Evolutionary conservation across 345 rosid species (phyloP).

Genomic region (Atalantia buxifolia): DNA sequence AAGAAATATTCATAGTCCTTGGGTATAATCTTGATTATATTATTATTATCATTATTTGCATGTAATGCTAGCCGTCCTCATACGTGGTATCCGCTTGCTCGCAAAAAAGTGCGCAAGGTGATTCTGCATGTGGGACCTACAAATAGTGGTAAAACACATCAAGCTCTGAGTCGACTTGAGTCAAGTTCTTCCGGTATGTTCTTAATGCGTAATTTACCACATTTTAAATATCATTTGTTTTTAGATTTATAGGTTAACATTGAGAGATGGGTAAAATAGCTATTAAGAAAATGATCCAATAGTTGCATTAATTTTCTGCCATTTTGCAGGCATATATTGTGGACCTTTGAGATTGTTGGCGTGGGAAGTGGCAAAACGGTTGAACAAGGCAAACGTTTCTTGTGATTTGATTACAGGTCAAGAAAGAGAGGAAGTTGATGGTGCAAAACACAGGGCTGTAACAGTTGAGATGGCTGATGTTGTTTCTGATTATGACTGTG

Average conservation of each 20-base stretch:
- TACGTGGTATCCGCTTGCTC: slow-evolving; percentile 82
- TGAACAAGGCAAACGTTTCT: slow-evolving; percentile 83
- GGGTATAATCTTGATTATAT: neutral
- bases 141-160: slow-evolving; percentile 89
- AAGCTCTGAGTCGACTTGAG: slow-evolving; percentile 72
- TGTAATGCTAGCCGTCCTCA: slow-evolving; percentile 64
- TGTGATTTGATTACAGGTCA: slow-evolving; percentile 94
- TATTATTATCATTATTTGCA: neutral
- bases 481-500: slow-evolving; percentile 59
- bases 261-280: neutral
- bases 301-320: slow-evolving; percentile 1
- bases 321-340: slow-evolving; percentile 75
- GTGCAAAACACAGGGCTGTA: slow-evolving; percentile 84
- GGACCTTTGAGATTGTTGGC: slow-evolving; percentile 96
- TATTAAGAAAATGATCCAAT: neutral
- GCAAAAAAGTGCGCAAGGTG: slow-evolving; percentile 76
- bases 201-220: slow-evolving; percentile 1
- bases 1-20: neutral
- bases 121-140: slow-evolving; percentile 92
- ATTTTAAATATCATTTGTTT: neutral
- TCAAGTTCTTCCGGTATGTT: slow-evolving; percentile 72
- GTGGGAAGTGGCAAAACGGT: slow-evolving; percentile 87
- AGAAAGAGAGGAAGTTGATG: slow-evolving; percentile 82
- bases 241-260: neutral
- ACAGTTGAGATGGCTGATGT: slow-evolving; percentile 98